Conservation (phyloP, 2,329 filamentous ascomycete species). For the Phialophora verrucosa region DNA sequence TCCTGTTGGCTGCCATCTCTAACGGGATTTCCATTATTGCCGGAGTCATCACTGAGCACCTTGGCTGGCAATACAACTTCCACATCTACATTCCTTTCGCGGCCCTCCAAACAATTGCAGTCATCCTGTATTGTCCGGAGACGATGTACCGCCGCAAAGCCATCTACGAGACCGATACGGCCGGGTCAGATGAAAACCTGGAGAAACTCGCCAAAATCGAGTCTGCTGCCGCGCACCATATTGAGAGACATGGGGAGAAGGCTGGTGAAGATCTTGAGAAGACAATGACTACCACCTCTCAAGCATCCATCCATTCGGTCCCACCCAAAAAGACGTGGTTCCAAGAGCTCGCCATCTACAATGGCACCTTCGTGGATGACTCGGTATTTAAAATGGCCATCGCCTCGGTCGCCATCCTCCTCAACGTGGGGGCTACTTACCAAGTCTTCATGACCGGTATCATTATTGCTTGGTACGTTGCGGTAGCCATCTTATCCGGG, state of each 20-base stretch:
- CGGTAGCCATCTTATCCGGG: slow-evolving; percentile 40
- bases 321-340: slow-evolving; percentile 28
- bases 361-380: slow-evolving; percentile 26
- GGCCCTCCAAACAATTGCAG: slow-evolving; percentile 20
- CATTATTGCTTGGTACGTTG: slow-evolving; percentile 41
- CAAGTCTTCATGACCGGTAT: slow-evolving; percentile 41
- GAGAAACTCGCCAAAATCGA: slow-evolving; percentile 33
- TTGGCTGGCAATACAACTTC: slow-evolving; percentile 39
- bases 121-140: slow-evolving; percentile 29
- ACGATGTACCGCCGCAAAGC: slow-evolving; percentile 32
- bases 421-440: slow-evolving; percentile 42
- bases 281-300: slow-evolving; percentile 16
- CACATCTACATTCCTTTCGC: slow-evolving; percentile 30
- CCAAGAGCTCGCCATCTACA: slow-evolving; percentile 30
- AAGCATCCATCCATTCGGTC: slow-evolving; percentile 20
- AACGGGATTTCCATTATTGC: slow-evolving; percentile 49
- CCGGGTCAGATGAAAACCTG: slow-evolving; percentile 31
- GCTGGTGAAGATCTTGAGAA: slow-evolving; percentile 22
- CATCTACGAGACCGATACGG: slow-evolving; percentile 33
- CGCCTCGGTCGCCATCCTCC: slow-evolving; percentile 42
- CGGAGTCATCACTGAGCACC: slow-evolving; percentile 46
- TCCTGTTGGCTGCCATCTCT: slow-evolving; percentile 48
- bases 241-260: slow-evolving; percentile 8
- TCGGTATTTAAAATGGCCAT: slow-evolving; percentile 40
- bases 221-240: slow-evolving; percentile 23